phyloP scores from a whole-genome alignment of 106 monocot genomes.

The Acorus gramineus region DNA sequence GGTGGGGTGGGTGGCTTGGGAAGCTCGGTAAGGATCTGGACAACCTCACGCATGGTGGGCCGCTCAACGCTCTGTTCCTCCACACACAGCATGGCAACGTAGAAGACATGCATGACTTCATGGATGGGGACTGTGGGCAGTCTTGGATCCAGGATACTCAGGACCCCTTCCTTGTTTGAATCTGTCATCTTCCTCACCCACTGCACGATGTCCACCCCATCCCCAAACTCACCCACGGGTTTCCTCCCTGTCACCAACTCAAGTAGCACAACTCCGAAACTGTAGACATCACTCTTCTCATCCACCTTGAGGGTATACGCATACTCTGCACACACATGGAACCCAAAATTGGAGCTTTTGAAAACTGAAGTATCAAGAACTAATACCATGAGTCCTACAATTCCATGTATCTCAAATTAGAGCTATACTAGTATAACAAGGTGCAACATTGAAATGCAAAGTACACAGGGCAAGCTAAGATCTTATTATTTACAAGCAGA shows the following conservation, averaged over 20 bases:
- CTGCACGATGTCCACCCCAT: conserved; percentile 87
- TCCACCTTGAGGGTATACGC: conserved; percentile 89
- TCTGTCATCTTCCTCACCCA: conserved; percentile 65
- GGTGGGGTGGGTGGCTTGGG: conserved; percentile 12
- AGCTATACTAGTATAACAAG: too few species aligned
- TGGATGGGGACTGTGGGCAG: conserved; percentile 43
- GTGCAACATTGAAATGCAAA: too few species aligned
- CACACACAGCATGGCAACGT: conserved; percentile 82
- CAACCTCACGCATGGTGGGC: conserved; percentile 88
- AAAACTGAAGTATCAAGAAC: too few species aligned
- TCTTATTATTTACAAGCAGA: too few species aligned
- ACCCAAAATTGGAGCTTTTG: too few species aligned
- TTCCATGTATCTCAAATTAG: too few species aligned
- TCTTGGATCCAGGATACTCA: conserved; percentile 51
- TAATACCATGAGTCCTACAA: too few species aligned
- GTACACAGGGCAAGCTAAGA: too few species aligned
- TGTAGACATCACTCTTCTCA: conserved; percentile 94
- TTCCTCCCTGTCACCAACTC: conserved; percentile 65
- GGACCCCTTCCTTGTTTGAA: conserved; percentile 44
- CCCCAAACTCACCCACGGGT: conserved; percentile 86
- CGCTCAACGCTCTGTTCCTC: conserved; percentile 77
- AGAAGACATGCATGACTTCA: conserved; percentile 59
- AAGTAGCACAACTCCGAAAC: conserved; percentile 76
- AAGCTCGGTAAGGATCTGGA: conserved; percentile 71
- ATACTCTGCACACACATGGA: conserved; percentile 38